Base-by-base conservation (phyloP, 202 grass and related monocot genomes). In the Zoysia matrella region DNA sequence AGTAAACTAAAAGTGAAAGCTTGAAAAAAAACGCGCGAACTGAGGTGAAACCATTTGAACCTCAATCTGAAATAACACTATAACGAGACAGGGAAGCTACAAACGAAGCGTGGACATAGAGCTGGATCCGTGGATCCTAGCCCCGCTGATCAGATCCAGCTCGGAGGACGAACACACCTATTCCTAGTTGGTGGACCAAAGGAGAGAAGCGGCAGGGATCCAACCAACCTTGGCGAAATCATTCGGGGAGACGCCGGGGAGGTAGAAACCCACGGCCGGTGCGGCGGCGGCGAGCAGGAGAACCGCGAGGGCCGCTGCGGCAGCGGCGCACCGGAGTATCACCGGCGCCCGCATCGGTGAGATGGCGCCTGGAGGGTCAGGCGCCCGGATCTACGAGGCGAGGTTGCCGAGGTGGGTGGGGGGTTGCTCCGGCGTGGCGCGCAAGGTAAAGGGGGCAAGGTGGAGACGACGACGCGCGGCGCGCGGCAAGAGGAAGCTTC, bases 61-160 rank as follows among this genome's bases (percentile, higher is more conserved):
- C 62, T 41, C 75, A 82, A 10, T 22, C 67, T 3, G 50, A 60
- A 1, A 54, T 5, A n/a, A 47, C 39, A 14, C 11, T 13, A 6
- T 2, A 2, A 66, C 12, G 52, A 40, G 67, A 14, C 43, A 6
- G 2, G 18, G 14, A 73, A 65, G 52, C 13, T 45, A 11, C 4
- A 11, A 7, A 43, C 46, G 36, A 22, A 15, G 30, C 15, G 22
- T 30, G 6, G 6, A 65, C 8, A 12, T 49, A n/a, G 18, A 82
- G 65, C 65, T 65, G 62, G 88, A 90, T 79, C 83, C 49, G 73
- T 8, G 30, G 48, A 71, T 36, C 56, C 75, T 51, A 46, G 8
- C 16, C 67, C 8, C 36, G 71, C 80, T 86, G 84, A 90, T 71
- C 65, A 75, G 84, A 90, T 87, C 88, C 76, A 84, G 67, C 69